Conservation (phyloP, 805 yeast genomes). For the Saturnispora besseyi region DNA sequence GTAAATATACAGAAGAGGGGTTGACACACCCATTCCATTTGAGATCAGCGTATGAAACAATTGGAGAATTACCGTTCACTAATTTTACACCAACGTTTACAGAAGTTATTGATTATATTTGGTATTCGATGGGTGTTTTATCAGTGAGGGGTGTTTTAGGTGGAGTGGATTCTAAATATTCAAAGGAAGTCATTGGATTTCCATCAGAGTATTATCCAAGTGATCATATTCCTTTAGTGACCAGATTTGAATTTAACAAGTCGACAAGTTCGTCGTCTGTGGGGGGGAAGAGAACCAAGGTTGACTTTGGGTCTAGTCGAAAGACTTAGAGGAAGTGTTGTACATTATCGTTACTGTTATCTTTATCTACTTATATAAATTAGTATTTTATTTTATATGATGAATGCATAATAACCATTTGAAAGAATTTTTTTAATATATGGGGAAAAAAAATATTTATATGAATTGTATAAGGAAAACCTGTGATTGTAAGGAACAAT, state of each 20-base stretch:
- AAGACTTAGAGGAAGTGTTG: slow-evolving; percentile 17
- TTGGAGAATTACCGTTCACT: slow-evolving; percentile 90
- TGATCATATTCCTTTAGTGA: slow-evolving; percentile 84
- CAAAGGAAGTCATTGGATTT: slow-evolving; percentile 73
- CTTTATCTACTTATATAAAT: not conserved
- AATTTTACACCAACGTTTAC: slow-evolving; percentile 91
- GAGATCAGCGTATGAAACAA: slow-evolving; percentile 73
- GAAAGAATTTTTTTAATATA: not conserved
- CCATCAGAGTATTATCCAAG: slow-evolving; percentile 93
- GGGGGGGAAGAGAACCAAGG: slow-evolving; percentile 19
- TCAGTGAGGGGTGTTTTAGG: slow-evolving; percentile 83
- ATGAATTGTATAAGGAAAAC: not conserved
- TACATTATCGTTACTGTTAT: slow-evolving; percentile 1
- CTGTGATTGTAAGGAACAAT: not conserved
- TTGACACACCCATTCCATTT: slow-evolving; percentile 73
- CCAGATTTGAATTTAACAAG: slow-evolving; percentile 66
- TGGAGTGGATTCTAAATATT: slow-evolving; percentile 69
- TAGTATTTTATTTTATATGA: not conserved
- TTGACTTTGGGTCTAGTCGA: slow-evolving; percentile 21
- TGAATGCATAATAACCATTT: not conserved
- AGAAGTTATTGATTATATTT: slow-evolving; percentile 88
- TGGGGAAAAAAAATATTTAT: not conserved
- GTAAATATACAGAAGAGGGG: slow-evolving; percentile 82
- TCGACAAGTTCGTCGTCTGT: slow-evolving; percentile 9
- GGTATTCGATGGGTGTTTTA: slow-evolving; percentile 81